Evolutionary conservation across 2,329 filamentous ascomycete genomes (phyloP).

Genomic region (Curvularia eragrostidis): DNA sequence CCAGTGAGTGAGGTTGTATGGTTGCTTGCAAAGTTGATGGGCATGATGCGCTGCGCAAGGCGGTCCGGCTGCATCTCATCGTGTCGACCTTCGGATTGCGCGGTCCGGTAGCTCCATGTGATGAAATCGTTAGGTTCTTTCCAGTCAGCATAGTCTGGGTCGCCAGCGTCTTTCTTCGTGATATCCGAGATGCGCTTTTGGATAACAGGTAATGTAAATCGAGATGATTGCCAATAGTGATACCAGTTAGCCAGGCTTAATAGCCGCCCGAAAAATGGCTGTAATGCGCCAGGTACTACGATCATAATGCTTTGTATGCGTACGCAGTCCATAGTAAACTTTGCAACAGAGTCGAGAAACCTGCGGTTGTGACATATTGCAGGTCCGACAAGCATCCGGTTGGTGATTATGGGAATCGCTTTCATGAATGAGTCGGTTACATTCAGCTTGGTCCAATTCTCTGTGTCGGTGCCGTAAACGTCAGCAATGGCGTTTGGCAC

Average conservation of each 20-base stretch:
- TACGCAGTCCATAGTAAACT: constrained; percentile 60
- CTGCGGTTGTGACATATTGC: constrained; percentile 55
- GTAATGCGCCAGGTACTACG: constrained; percentile 57
- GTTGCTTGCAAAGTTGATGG: constrained; percentile 65
- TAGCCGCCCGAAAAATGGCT: constrained; percentile 59
- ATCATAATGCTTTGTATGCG: constrained; percentile 49
- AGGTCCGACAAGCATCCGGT: constrained; percentile 56
- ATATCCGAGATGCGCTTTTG: constrained; percentile 58
- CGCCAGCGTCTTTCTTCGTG: constrained; percentile 50
- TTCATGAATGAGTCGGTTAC: constrained; percentile 46
- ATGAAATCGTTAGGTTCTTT: constrained; percentile 63
- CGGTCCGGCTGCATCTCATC: constrained; percentile 57
- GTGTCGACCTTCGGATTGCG: constrained; percentile 52
- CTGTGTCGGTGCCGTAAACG: constrained; percentile 48
- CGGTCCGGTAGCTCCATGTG: constrained; percentile 64
- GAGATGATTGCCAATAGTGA: constrained; percentile 56
- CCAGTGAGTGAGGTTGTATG: constrained; percentile 64
- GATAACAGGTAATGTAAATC: constrained; percentile 58
- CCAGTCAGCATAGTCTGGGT: constrained; percentile 52
- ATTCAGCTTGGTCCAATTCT: constrained; percentile 47
- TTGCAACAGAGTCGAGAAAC: constrained; percentile 57
- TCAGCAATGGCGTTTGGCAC: constrained; percentile 42
- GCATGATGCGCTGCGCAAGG: constrained; percentile 61
- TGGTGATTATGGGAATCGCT: constrained; percentile 52
- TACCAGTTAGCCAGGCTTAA: constrained; percentile 56